Evolutionary conservation across 176 grass and related monocot genomes (phyloP), one percentile per base, ranked within the genome.

Genomic region (Metroxylon sagu): DNA sequence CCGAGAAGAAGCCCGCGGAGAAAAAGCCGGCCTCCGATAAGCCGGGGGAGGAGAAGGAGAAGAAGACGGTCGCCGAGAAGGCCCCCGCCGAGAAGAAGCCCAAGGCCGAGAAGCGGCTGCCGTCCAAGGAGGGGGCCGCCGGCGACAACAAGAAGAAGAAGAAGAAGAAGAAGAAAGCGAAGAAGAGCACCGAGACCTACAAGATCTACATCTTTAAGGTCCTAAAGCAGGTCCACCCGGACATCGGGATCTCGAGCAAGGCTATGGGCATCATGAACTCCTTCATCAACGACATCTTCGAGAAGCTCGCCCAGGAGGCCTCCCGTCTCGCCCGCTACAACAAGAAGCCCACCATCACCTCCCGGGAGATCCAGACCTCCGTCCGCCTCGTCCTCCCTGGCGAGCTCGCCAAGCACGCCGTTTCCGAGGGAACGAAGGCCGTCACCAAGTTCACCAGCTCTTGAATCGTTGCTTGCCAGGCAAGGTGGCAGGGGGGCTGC

Each of bases 141-240:
- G 16, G 25, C 57, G 15, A 16, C 57, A 26, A 59, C 4, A 66
- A 53, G 50, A 66, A 19, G 64, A 53, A 52, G 50, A 66, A 59
- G 14, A 66, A 53, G 50, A 66, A 19, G 64, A 53, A 52, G 50
- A 66, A 66, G 50, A 66, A 66, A 8, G 49, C 63, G 15, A 66
- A 66, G 63, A 66, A 66, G 48, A 49, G 63, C 4, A 30, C 19
- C 25, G 86, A 90, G 73, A 87, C 90, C 0, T 95, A 95, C 77
- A 95, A 95, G 72, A 95, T 87, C 77, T 95, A 95, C 80, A 95
- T 90, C 71, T 95, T 77, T 68, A 95, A 86, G 74, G 86, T 82
- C 59, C 77, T 95, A 0, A 95, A 95, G 67, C 85, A 95, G 79
- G 85, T 95, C 21, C 89, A 95, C 54, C 85, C 85, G 0, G 89